phyloP scores from a whole-genome alignment of 163 green algal genomes.

The Scenedesmus sp. region DNA sequence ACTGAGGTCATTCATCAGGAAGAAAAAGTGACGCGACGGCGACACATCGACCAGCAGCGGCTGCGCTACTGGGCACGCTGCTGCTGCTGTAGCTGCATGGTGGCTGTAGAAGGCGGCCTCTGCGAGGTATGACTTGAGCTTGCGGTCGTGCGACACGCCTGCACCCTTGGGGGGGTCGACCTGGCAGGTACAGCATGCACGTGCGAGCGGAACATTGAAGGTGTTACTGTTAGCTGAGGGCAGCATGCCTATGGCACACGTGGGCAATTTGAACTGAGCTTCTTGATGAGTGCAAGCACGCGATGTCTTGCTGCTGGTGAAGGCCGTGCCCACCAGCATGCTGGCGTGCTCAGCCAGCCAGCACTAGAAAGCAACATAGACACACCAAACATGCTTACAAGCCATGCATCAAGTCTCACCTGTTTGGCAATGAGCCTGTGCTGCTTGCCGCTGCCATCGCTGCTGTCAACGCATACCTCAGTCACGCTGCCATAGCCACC shows the following conservation, averaged over 20 bases:
- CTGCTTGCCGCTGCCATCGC: neutral
- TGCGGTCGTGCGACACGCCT: slow-evolving; percentile 57
- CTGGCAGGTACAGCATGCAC: slow-evolving; percentile 19
- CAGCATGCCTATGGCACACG: too few species aligned
- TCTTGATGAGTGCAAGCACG: too few species aligned
- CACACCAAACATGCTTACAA: neutral
- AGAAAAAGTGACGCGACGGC: slow-evolving; percentile 47
- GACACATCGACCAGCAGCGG: slow-evolving; percentile 34
- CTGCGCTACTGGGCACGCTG: neutral
- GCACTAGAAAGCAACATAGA: neutral
- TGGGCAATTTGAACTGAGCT: too few species aligned
- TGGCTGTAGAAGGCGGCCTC: slow-evolving; percentile 57
- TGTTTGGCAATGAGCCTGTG: slow-evolving; percentile 55
- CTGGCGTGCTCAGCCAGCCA: neutral
- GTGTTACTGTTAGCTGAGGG: too few species aligned
- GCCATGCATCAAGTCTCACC: neutral
- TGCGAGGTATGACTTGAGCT: slow-evolving; percentile 61
- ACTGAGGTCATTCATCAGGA: slow-evolving; percentile 57
- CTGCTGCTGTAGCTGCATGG: neutral
- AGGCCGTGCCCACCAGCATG: neutral
- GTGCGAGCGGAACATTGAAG: too few species aligned
- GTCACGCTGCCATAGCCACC: slow-evolving; percentile 60
- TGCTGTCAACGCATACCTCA: slow-evolving; percentile 11
- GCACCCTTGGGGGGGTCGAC: slow-evolving; percentile 33
- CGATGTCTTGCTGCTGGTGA: too few species aligned